Evolutionary conservation across 768 basidiomycete species (phyloP).

Genomic region (Calocybe gangraenosa): DNA sequence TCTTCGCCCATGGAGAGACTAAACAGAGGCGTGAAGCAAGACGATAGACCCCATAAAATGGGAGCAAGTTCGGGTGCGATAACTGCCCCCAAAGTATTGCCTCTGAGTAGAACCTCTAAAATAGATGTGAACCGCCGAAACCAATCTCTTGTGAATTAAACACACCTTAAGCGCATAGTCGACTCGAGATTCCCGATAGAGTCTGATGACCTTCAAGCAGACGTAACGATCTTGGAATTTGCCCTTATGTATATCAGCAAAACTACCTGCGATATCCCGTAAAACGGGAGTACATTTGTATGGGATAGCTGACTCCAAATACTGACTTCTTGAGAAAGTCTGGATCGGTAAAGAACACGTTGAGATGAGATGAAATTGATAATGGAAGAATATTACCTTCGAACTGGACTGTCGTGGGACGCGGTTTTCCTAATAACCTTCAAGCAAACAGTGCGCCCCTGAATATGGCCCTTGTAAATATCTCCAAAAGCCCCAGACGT

Average conservation of each 20-base stretch:
- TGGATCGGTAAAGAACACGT: neutral
- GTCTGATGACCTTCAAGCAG: neutral
- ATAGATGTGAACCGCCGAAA: neutral
- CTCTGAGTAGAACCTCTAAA: neutral
- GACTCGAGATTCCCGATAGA: neutral
- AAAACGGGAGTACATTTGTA: conserved; percentile 6
- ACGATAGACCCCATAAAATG: conserved; percentile 2
- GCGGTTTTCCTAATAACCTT: conserved; percentile 1
- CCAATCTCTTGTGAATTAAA: neutral
- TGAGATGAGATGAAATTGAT: neutral
- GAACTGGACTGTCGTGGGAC: neutral
- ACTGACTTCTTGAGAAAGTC: conserved; percentile 3
- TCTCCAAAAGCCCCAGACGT: neutral
- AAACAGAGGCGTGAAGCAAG: neutral
- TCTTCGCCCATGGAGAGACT: conserved; percentile 2
- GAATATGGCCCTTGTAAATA: conserved; percentile 1
- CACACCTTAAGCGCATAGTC: neutral
- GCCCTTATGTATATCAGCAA: conserved; percentile 1
- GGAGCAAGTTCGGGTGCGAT: conserved; percentile 3
- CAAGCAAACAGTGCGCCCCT: neutral
- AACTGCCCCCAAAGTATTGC: conserved; percentile 4
- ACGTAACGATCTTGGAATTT: neutral
- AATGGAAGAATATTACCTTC: neutral
- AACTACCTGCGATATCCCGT: conserved; percentile 2
- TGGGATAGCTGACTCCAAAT: conserved; percentile 6